Evolutionary conservation across 306 rosid genomes (phyloP), one percentile per base, ranked within the genome.

Genomic region (Dalbergia cochinchinensis): DNA sequence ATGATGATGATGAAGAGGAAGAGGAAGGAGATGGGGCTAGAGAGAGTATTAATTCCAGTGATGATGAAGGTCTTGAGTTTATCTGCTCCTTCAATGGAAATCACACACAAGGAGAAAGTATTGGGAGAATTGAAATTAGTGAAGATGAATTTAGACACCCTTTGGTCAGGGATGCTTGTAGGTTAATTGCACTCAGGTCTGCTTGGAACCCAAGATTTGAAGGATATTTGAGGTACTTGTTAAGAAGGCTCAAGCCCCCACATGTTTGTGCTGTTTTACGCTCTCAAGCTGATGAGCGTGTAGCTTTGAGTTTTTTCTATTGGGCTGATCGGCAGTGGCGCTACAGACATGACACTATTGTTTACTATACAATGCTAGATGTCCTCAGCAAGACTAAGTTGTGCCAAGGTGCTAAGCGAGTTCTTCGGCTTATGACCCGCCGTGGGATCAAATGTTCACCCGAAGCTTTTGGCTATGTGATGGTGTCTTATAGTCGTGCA

Each of bases 291-390:
- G 97, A 92, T 73, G 97, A 94, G 45, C 84, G 97, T 35, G 77
- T 88, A 79, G 95, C 99, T 81, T 85, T 94, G 90, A 77, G 63
- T 3, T 88, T 91, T 67, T 94, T 92, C 80, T 91, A 91, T 55
- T 92, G 97, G 99, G 97, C 92, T 22, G 97, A 94, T 84, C 77
- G 94, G 80, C 91, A 89, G 68, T 92, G 99, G 99, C 87, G 97
- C 53, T 91, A 92, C 44, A 82, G 85, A 18, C 97, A 92, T 31
- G 78, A 87, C 31, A 73, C 83, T 2, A 6, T 87, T 51, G 97
- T 90, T 37, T 91, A 88, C 81, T 84, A 91, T 71, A 83, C 90
- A 14, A 90, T 92, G 92, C 83, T 94, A 18, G 91, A 90, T 84
- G 78, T 92, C 61, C 97, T 92, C 65, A 86, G 97, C 81, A 89